phyloP scores from a whole-genome alignment of 495 filamentous ascomycete genomes.

The Aspergillus kassunensis region DNA sequence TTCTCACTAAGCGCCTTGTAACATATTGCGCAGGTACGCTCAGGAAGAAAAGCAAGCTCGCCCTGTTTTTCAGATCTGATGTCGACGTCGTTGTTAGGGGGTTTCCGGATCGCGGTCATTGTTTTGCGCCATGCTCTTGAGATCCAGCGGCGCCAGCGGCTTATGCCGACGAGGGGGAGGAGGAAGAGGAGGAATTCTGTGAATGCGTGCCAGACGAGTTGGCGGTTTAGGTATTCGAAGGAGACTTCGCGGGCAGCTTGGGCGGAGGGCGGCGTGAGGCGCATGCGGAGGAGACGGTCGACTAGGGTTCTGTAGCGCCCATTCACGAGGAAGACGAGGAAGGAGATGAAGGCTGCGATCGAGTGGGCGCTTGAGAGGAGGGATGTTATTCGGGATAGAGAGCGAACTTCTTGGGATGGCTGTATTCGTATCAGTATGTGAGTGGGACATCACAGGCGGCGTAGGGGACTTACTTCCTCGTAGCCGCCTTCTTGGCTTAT shows the following conservation, averaged over 20 bases:
- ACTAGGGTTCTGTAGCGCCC: conserved; percentile 88
- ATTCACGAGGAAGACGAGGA: conserved; percentile 84
- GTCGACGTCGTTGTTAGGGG: conserved; percentile 43
- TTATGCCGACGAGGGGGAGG: conserved; percentile 87
- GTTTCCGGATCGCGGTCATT: conserved; percentile 56
- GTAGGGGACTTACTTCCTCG: conserved; percentile 47
- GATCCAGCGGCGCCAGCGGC: conserved; percentile 88
- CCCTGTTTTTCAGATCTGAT: conserved; percentile 53
- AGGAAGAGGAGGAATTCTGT: conserved; percentile 97
- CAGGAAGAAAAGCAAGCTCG: conserved; percentile 80
- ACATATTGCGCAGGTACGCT: conserved; percentile 96
- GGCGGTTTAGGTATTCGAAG: conserved; percentile 96
- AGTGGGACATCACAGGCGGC: not conserved
- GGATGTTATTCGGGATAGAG: conserved; percentile 65
- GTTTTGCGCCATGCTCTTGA: conserved; percentile 75
- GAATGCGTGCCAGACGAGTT: conserved; percentile 98
- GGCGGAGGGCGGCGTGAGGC: conserved; percentile 74
- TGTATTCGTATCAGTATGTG: conserved; percentile 21
- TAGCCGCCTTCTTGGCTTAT: conserved; percentile 68
- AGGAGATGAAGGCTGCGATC: conserved; percentile 74
- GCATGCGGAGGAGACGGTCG: conserved; percentile 80
- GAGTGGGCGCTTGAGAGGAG: conserved; percentile 68
- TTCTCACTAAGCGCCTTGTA: conserved; percentile 84
- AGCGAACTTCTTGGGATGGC: conserved; percentile 48
- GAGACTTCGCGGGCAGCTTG: conserved; percentile 86